These are phyloP conservation scores for Teratosphaeria zuluensis DNA, from an alignment of 2,329 filamentous ascomycete species.

Conservation along the genomic window DNA sequence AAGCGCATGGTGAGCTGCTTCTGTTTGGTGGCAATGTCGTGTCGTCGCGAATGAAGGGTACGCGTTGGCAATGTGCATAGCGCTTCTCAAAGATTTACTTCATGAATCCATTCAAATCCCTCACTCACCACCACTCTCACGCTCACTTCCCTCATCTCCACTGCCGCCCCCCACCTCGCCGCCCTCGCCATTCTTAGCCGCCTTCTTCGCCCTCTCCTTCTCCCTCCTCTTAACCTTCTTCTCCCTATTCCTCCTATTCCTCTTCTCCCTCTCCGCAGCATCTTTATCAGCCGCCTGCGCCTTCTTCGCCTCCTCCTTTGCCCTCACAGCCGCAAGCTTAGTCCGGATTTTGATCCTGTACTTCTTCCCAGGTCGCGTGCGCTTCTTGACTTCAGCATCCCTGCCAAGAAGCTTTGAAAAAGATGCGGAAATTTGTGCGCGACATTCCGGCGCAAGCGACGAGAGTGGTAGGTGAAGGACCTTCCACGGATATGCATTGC, in stretches of 20 bases:
- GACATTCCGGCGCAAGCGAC: neutral
- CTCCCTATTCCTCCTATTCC: conserved; percentile 23
- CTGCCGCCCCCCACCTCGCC: neutral
- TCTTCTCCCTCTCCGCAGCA: conserved; percentile 23
- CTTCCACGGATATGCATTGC: conserved; percentile 18
- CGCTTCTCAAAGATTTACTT: neutral
- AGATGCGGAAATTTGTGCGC: neutral
- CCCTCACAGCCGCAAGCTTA: conserved; percentile 14
- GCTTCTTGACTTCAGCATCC: conserved; percentile 7
- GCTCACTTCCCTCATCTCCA: neutral
- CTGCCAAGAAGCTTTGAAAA: neutral
- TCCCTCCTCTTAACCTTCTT: conserved; percentile 28
- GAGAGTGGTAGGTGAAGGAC: conserved; percentile 11
- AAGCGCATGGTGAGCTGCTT: too few species aligned
- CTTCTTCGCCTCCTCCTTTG: conserved; percentile 12
- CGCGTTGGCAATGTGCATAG: neutral
- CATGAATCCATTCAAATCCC: neutral
- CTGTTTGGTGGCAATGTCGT: neutral
- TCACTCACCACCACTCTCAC: neutral
- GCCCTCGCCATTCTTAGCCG: conserved; percentile 5
- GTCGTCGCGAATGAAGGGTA: neutral
- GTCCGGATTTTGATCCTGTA: conserved; percentile 18
- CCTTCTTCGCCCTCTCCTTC: conserved; percentile 26
- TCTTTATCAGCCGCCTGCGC: conserved; percentile 11
- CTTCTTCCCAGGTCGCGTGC: conserved; percentile 23